These are phyloP conservation scores for Berberis vulgaris DNA, from an alignment of 164 flowering plant genomes.

Conservation along the genomic window DNA sequence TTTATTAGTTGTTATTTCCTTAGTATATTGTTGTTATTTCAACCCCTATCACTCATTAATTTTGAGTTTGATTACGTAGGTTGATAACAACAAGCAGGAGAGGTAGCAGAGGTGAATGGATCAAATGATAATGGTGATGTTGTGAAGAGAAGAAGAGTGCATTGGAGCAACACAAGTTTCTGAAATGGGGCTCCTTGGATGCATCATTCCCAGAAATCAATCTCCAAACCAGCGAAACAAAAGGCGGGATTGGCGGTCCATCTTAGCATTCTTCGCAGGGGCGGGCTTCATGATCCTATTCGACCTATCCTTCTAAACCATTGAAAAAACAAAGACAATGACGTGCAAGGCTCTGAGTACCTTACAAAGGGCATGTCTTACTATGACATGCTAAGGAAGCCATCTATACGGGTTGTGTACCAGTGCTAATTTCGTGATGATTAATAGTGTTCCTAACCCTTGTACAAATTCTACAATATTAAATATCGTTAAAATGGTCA, in stretches of 20 bases:
- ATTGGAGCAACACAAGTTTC: constrained; percentile 6
- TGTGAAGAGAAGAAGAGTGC: neutral
- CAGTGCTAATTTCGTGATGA: neutral
- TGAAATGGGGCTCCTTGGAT: constrained; percentile 18
- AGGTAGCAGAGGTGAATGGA: neutral
- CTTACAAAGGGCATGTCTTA: constrained; percentile 1
- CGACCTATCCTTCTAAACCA: neutral
- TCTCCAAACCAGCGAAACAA: neutral
- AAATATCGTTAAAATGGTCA: no score
- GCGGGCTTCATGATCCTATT: constrained; percentile 7
- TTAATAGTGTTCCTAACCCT: no score
- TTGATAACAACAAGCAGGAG: neutral
- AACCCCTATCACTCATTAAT: no score
- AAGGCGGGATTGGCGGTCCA: neutral
- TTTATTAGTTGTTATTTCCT: no score
- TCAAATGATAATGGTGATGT: neutral
- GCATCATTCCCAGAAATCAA: constrained; percentile 3
- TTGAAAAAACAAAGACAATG: neutral
- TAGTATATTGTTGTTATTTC: no score
- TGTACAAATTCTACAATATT: no score
- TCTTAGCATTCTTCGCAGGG: constrained; percentile 4
- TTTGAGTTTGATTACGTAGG: neutral
- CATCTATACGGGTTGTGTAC: neutral
- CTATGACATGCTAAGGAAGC: constrained; percentile 1
- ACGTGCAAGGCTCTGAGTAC: constrained; percentile 5